phyloP scores from a whole-genome alignment of 352 stramenopile genomes.

The Phytophthora multivora region DNA sequence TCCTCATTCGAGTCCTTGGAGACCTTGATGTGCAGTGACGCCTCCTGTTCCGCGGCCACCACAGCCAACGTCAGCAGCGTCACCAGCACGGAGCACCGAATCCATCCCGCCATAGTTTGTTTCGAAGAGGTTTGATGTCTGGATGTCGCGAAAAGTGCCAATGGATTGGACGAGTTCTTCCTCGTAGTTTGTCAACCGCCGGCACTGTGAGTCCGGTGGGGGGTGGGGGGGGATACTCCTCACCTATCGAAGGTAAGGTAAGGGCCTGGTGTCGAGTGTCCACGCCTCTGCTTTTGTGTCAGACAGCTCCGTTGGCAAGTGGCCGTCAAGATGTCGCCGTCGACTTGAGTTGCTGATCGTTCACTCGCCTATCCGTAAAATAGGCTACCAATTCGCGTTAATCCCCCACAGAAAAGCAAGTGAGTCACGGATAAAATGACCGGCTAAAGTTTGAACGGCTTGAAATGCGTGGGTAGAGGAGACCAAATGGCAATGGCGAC shows the following conservation, averaged over 20 bases:
- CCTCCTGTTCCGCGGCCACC: constrained; percentile 27
- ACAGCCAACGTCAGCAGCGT: constrained; percentile 23
- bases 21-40: constrained; percentile 26
- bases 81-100: constrained; percentile 25
- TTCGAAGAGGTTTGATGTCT: constrained; percentile 14
- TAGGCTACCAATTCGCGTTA: neutral
- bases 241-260: constrained; percentile 20
- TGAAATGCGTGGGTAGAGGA: constrained; percentile 20
- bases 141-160: constrained; percentile 22
- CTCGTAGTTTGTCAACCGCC: constrained; percentile 21
- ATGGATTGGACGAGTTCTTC: constrained; percentile 16
- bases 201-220: constrained; percentile 5
- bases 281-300: constrained; percentile 24
- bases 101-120: constrained; percentile 31
- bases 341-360: constrained; percentile 23
- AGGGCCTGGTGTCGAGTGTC: constrained; percentile 5
- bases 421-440: constrained; percentile 11
- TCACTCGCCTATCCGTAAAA: constrained; percentile 11
- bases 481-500: constrained; percentile 22
- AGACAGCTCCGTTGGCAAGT: constrained; percentile 15
- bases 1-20: constrained; percentile 11
- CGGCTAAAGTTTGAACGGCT: constrained; percentile 2
- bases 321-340: constrained; percentile 13
- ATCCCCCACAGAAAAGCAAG: constrained; percentile 9
- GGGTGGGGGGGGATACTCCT: constrained; percentile 7